Conservation (phyloP, 148 eudicot species). For the Vaccinium myrtillus region DNA sequence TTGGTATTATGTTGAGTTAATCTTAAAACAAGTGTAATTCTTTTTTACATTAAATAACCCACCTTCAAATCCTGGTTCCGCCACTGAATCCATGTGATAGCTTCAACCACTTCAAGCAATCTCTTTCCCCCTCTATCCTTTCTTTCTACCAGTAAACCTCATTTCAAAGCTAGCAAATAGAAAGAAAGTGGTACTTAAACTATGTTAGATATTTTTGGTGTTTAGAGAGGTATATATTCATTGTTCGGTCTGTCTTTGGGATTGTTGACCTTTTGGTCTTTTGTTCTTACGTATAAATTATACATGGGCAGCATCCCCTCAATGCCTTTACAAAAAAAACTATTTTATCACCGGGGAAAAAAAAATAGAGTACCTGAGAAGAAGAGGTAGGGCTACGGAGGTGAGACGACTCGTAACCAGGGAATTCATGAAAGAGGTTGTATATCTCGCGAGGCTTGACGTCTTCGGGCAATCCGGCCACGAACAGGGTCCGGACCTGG, state of each 20-base stretch:
- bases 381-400: constrained; percentile 46
- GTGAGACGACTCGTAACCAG: constrained; percentile 72
- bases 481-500: constrained; percentile 74
- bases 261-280: too few species aligned
- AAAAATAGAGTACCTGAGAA: constrained; percentile 40
- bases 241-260: too few species aligned
- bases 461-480: constrained; percentile 82
- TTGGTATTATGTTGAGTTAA: too few species aligned
- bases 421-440: constrained; percentile 80
- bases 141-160: background rate
- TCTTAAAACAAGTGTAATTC: too few species aligned
- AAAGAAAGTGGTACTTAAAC: background rate
- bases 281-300: too few species aligned
- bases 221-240: too few species aligned
- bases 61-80: too few species aligned
- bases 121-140: background rate
- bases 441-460: constrained; percentile 77
- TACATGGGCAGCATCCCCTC: too few species aligned
- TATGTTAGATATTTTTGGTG: too few species aligned
- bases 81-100: background rate
- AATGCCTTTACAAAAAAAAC: background rate
- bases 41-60: too few species aligned
- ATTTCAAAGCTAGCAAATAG: background rate
- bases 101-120: background rate
- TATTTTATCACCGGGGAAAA: background rate